These are phyloP conservation scores for Haemoproteus tartakovskyi DNA, from an alignment of 169 alveolate genomes.

Conservation along the genomic window DNA sequence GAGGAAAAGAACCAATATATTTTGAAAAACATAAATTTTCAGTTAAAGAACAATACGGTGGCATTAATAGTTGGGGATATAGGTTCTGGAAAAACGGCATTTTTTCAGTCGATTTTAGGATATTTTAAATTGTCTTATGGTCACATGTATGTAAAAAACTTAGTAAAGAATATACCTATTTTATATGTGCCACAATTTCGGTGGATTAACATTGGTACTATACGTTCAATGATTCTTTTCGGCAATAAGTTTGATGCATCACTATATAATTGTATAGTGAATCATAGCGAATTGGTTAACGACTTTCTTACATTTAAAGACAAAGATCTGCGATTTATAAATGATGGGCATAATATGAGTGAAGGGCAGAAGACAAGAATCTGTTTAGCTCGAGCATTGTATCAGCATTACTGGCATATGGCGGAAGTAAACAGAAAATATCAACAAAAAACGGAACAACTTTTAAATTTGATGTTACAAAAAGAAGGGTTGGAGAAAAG, in stretches of 20 bases:
- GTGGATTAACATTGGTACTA: conserved; percentile 82
- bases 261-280: conserved; percentile 64
- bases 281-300: conserved; percentile 67
- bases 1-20: not conserved
- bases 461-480: not conserved
- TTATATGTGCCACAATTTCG: conserved; percentile 79
- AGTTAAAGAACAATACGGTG: conserved; percentile 17
- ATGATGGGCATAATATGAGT: conserved; percentile 80
- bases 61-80: conserved; percentile 83
- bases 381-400: conserved; percentile 89
- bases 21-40: conserved; percentile 22
- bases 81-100: conserved; percentile 88
- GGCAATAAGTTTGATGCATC: conserved; percentile 69
- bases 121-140: conserved; percentile 11
- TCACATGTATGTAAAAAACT: conserved; percentile 14
- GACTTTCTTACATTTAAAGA: conserved; percentile 77
- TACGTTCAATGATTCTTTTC: conserved; percentile 77
- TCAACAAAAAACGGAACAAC: not conserved
- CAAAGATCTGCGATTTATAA: conserved; percentile 74
- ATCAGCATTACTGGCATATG: conserved; percentile 67
- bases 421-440: not conserved
- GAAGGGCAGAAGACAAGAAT: conserved; percentile 93
- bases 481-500: conserved; percentile 1
- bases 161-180: conserved; percentile 67
- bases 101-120: conserved; percentile 80